phyloP scores from a whole-genome alignment of 768 basidiomycete genomes.

The Dentipellis sp. region DNA sequence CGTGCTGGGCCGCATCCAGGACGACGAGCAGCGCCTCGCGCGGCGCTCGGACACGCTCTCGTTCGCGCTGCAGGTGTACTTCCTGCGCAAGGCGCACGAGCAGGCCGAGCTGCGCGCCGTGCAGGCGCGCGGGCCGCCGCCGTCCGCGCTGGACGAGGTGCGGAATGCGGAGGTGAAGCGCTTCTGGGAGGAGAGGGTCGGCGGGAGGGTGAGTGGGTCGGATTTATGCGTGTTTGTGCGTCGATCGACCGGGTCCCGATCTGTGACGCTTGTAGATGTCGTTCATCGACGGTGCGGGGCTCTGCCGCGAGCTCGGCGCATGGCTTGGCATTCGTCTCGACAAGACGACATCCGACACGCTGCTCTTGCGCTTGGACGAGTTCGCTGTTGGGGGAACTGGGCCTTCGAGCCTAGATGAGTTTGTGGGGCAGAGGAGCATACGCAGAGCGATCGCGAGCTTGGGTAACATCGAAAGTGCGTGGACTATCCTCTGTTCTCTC shows the following conservation, averaged over 20 bases:
- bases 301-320: neutral
- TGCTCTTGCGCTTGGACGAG: neutral
- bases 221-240: neutral
- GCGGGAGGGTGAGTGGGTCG: neutral
- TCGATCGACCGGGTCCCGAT: neutral
- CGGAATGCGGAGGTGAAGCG: neutral
- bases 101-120: neutral
- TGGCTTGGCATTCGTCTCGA: neutral
- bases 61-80: neutral
- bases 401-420: conserved; percentile 13
- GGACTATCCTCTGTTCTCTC: neutral
- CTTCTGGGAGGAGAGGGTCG: conserved; percentile 1
- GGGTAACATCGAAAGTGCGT: neutral
- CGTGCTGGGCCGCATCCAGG: neutral
- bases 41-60: neutral
- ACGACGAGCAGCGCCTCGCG: neutral
- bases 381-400: conserved; percentile 16
- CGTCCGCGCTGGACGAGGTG: neutral
- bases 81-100: neutral
- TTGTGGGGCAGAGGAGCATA: conserved; percentile 13
- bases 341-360: neutral
- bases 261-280: neutral
- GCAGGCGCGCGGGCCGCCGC: neutral
- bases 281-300: neutral
- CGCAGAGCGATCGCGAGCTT: conserved; percentile 4